Conservation (phyloP, 2,329 filamentous ascomycete species). For the Capronia epimyces region DNA sequence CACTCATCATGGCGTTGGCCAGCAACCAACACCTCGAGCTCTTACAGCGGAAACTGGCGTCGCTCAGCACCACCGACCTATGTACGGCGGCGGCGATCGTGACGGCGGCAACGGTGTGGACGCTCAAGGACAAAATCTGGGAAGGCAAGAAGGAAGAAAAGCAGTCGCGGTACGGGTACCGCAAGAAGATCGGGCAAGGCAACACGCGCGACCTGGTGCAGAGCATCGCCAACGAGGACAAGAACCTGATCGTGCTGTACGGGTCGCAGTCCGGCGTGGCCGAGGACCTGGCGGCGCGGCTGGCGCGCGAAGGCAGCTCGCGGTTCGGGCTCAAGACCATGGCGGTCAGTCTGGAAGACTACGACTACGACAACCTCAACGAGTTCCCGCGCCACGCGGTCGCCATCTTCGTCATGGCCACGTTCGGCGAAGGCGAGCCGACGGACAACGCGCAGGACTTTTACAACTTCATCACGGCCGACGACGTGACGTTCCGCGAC, state of each 20-base stretch:
- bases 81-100: too few relatives aligned
- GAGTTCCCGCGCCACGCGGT: constrained; percentile 75
- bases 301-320: constrained; percentile 20
- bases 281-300: constrained; percentile 23
- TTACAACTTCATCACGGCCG: constrained; percentile 68
- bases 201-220: too few relatives aligned
- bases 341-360: constrained; percentile 89
- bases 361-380: constrained; percentile 82
- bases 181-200: constrained; percentile 31
- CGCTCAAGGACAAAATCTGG: too few relatives aligned
- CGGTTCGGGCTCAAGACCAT: constrained; percentile 90
- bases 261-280: constrained; percentile 28
- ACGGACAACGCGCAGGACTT: constrained; percentile 95
- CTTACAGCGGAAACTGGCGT: too few relatives aligned
- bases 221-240: too few relatives aligned
- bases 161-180: too few relatives aligned
- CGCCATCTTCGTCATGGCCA: constrained; percentile 84
- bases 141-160: too few relatives aligned
- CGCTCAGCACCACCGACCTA: too few relatives aligned
- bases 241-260: constrained; percentile 54
- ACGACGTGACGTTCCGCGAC: constrained; percentile 56
- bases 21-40: too few relatives aligned
- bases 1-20: too few relatives aligned
- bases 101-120: too few relatives aligned
- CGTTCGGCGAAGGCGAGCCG: constrained; percentile 91